Conservation (phyloP, 768 basidiomycete species). For the Gloeopeniophorella convolvens region DNA sequence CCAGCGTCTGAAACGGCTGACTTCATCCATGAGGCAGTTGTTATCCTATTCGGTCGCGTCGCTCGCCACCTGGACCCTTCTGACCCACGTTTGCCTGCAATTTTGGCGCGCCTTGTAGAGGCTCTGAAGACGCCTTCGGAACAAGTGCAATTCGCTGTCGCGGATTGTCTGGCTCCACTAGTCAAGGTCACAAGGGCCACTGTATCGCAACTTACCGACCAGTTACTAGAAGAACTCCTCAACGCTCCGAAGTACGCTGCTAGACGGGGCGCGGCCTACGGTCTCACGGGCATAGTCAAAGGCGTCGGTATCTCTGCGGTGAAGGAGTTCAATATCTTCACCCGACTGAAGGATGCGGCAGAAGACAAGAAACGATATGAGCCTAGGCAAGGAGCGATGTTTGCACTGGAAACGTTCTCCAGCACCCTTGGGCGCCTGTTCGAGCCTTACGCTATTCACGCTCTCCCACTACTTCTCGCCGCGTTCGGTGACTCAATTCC, state of each 20-base stretch:
- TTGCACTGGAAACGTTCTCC: conserved; percentile 90
- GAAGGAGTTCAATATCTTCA: conserved; percentile 77
- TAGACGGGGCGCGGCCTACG: conserved; percentile 97
- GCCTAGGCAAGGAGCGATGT: conserved; percentile 88
- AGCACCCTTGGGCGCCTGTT: conserved; percentile 82
- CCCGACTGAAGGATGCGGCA: conserved; percentile 61
- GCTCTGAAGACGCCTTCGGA: conserved; percentile 93
- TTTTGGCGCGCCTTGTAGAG: conserved; percentile 81
- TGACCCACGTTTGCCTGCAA: conserved; percentile 70
- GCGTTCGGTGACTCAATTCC: conserved; percentile 80
- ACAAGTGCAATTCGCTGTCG: conserved; percentile 93
- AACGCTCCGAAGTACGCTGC: conserved; percentile 81
- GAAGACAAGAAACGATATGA: conserved; percentile 90
- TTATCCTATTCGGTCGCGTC: conserved; percentile 89
- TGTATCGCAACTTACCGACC: conserved; percentile 60
- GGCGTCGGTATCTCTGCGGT: conserved; percentile 84
- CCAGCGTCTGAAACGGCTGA: conserved; percentile 70
- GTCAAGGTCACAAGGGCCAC: conserved; percentile 61
- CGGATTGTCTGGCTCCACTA: conserved; percentile 88
- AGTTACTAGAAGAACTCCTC: conserved; percentile 71
- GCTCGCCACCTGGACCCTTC: conserved; percentile 78
- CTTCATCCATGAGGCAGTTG: conserved; percentile 88
- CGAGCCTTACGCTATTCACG: conserved; percentile 85
- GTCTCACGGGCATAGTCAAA: conserved; percentile 85
- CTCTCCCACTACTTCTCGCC: conserved; percentile 75